phyloP scores from a whole-genome alignment of 2,329 filamentous ascomycete genomes.

The Cladophialophora exuberans region DNA sequence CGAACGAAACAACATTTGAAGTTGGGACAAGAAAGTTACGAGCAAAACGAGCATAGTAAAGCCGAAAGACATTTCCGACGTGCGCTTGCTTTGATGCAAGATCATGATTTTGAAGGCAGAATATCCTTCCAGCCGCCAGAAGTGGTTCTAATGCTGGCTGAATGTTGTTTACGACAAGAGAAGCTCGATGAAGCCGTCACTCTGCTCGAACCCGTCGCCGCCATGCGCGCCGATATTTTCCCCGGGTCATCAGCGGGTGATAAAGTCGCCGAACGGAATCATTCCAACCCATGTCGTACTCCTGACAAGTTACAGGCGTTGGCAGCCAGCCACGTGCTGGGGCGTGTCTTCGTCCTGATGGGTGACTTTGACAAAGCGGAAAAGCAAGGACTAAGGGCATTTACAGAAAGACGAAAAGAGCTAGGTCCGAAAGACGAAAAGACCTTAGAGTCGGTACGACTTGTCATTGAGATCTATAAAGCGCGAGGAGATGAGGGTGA shows the following conservation, averaged over 20 bases:
- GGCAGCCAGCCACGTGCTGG: constrained; percentile 29
- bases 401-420: constrained; percentile 25
- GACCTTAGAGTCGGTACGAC: constrained; percentile 28
- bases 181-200: constrained; percentile 30
- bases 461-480: constrained; percentile 31
- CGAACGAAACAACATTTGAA: constrained; percentile 25
- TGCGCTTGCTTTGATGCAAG: constrained; percentile 25
- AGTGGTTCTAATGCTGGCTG: constrained; percentile 28
- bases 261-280: background rate
- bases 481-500: constrained; percentile 27
- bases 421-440: constrained; percentile 28
- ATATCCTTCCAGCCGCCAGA: constrained; percentile 30
- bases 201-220: constrained; percentile 28
- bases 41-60: constrained; percentile 22
- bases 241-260: constrained; percentile 1
- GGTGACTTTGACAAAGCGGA: constrained; percentile 28
- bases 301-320: constrained; percentile 25
- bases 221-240: constrained; percentile 21
- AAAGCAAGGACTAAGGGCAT: constrained; percentile 28
- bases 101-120: constrained; percentile 28
- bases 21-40: constrained; percentile 28
- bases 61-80: constrained; percentile 32
- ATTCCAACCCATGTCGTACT: background rate
- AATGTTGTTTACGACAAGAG: constrained; percentile 29
- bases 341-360: constrained; percentile 26